Evolutionary conservation across 2,329 filamentous ascomycete genomes (phyloP).

Genomic region (Leptographium procerum): DNA sequence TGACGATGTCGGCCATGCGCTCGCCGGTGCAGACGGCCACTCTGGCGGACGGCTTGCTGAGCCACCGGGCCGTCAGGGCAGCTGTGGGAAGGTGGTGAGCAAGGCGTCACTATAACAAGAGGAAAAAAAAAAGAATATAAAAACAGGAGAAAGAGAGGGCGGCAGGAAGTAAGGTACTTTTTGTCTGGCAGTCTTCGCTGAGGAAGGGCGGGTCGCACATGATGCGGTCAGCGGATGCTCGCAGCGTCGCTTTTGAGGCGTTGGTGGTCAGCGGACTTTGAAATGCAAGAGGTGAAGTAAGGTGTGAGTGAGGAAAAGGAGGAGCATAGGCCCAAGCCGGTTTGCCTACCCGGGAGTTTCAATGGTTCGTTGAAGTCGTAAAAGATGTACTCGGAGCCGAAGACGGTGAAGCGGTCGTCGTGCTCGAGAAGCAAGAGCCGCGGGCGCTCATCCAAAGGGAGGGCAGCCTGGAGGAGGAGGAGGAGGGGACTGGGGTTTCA

Average conservation of each 20-base stretch:
- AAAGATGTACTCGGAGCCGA: slow-evolving; percentile 54
- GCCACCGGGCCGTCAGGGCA: slow-evolving; percentile 64
- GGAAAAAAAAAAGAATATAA: not conserved
- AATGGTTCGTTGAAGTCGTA: slow-evolving; percentile 65
- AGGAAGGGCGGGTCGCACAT: slow-evolving; percentile 73
- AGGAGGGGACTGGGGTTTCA: not conserved
- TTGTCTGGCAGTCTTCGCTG: slow-evolving; percentile 70
- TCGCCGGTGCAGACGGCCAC: slow-evolving; percentile 69
- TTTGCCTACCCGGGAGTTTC: slow-evolving; percentile 48
- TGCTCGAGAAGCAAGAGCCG: slow-evolving; percentile 59
- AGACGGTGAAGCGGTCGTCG: slow-evolving; percentile 62
- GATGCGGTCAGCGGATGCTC: slow-evolving; percentile 54
- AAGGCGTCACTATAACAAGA: not conserved
- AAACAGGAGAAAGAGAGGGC: not conserved
- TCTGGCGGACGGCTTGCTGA: slow-evolving; percentile 35
- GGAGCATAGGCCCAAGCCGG: no score
- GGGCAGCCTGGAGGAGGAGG: not conserved
- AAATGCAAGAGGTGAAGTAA: not conserved
- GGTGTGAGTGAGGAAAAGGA: not conserved
- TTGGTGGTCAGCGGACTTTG: not conserved
- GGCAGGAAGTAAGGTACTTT: slow-evolving; percentile 35
- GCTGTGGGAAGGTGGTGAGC: slow-evolving; percentile 27
- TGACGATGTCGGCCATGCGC: slow-evolving; percentile 55
- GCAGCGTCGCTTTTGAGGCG: slow-evolving; percentile 32
- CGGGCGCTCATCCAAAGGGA: slow-evolving; percentile 24